phyloP scores from a whole-genome alignment of 163 green algal species.

The Coccomyxa subellipsoidea region DNA sequence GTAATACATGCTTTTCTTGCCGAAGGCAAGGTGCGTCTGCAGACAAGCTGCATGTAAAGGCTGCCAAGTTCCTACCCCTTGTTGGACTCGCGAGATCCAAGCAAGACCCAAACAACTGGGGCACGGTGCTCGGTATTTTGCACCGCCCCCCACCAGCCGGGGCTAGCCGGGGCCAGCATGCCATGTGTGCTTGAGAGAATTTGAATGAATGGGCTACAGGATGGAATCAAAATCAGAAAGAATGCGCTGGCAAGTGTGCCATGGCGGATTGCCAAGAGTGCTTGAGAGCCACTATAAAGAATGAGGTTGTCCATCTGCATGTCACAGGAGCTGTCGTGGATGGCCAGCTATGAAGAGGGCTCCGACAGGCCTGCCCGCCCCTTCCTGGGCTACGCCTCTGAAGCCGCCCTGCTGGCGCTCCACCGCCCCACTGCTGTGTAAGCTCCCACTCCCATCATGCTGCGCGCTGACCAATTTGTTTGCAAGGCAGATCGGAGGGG shows the following conservation, averaged over 20 bases:
- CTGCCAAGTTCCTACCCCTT: no score
- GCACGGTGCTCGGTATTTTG: no score
- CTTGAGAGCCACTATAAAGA: not conserved
- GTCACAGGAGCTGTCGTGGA: constrained; percentile 24
- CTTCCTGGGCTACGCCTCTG: constrained; percentile 2
- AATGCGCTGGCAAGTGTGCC: not conserved
- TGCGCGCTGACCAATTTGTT: not conserved
- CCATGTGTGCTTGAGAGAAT: no score
- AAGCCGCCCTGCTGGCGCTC: constrained; percentile 18
- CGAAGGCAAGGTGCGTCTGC: no score
- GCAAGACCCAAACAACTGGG: no score
- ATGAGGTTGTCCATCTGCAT: not conserved
- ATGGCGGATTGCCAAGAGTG: not conserved
- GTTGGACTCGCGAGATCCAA: no score
- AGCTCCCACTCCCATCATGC: not conserved
- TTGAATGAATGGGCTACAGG: no score
- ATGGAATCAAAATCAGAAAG: no score
- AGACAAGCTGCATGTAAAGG: no score
- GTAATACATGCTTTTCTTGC: no score
- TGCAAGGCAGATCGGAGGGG: not conserved
- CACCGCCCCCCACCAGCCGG: no score
- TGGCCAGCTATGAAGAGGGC: constrained; percentile 12
- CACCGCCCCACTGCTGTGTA: constrained; percentile 20
- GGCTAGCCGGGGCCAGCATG: no score
- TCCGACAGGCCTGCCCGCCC: constrained; percentile 3